Evolutionary conservation across 805 yeast species (phyloP).

Genomic region (Candida pseudoglaebosa): DNA sequence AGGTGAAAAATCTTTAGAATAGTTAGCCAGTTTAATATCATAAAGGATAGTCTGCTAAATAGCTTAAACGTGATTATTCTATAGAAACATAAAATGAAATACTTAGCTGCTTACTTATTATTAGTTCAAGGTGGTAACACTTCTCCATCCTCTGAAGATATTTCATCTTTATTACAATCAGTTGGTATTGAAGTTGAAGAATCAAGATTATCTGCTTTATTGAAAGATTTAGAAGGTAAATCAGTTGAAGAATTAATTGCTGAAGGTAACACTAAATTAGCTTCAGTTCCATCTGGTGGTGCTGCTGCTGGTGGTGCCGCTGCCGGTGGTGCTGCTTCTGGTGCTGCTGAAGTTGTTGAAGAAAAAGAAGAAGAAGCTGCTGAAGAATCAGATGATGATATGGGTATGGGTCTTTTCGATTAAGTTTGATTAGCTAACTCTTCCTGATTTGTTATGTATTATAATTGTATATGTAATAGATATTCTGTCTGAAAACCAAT

Average conservation of each 20-base stretch:
- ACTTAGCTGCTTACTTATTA: slow-evolving; percentile 99
- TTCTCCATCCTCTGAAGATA: slow-evolving; percentile 89
- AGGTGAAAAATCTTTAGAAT: neutral
- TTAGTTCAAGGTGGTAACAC: slow-evolving; percentile 96
- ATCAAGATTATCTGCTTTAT: slow-evolving; percentile 73
- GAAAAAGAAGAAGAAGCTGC: slow-evolving; percentile 66
- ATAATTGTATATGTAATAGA: slow-evolving; percentile 3
- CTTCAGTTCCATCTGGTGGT: slow-evolving; percentile 97
- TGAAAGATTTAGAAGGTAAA: slow-evolving; percentile 92
- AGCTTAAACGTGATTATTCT: slow-evolving; percentile 83
- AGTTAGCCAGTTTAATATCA: neutral
- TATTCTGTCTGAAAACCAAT: slow-evolving; percentile 1
- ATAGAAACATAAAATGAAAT: slow-evolving; percentile 59
- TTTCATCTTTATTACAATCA: slow-evolving; percentile 82
- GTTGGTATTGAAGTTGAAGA: slow-evolving; percentile 97
- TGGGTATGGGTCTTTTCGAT: slow-evolving; percentile 99
- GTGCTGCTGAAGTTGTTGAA: slow-evolving; percentile 66
- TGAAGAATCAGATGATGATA: slow-evolving; percentile 58
- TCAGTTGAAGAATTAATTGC: slow-evolving; percentile 83
- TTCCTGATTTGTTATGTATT: slow-evolving; percentile 1
- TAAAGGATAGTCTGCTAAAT: slow-evolving; percentile 75
- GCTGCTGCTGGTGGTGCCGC: slow-evolving; percentile 81
- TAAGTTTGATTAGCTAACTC: slow-evolving; percentile 30
- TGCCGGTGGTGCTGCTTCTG: slow-evolving; percentile 69
- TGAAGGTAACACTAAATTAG: slow-evolving; percentile 93